phyloP scores from a whole-genome alignment of 1,139 yeast species.

The Wickerhamomyces sp. region DNA sequence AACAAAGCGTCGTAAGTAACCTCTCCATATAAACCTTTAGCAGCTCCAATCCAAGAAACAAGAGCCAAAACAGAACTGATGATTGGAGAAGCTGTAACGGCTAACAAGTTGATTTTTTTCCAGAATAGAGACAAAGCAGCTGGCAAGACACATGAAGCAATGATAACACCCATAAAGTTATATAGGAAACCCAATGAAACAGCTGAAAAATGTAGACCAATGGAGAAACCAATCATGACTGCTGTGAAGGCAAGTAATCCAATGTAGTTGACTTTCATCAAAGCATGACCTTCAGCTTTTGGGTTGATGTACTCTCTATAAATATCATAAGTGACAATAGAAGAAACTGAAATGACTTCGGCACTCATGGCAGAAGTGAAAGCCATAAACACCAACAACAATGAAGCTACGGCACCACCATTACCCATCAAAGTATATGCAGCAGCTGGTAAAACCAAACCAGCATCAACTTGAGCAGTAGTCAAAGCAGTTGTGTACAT shows the following conservation, averaged over 20 bases:
- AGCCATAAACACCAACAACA: conserved; percentile 77
- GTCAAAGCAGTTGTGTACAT: conserved; percentile 70
- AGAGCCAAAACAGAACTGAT: conserved; percentile 58
- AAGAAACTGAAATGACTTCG: conserved; percentile 81
- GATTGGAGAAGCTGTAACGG: conserved; percentile 58
- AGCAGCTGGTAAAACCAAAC: conserved; percentile 81
- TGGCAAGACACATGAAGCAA: conserved; percentile 82
- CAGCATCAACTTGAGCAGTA: conserved; percentile 67
- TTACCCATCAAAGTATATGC: conserved; percentile 80
- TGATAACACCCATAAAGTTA: conserved; percentile 82
- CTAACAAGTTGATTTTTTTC: conserved; percentile 55
- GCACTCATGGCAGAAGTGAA: conserved; percentile 81
- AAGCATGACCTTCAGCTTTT: conserved; percentile 62
- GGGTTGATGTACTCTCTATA: conserved; percentile 80
- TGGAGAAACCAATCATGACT: conserved; percentile 74
- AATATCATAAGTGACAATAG: conserved; percentile 79
- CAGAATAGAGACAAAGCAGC: conserved; percentile 69
- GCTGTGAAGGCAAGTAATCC: conserved; percentile 48
- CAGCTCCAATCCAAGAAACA: conserved; percentile 60
- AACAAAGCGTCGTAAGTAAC: conserved; percentile 64
- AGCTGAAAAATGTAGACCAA: conserved; percentile 76
- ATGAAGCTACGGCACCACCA: conserved; percentile 80
- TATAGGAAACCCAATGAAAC: conserved; percentile 83
- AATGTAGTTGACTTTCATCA: conserved; percentile 38
- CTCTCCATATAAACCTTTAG: conserved; percentile 47